Evolutionary conservation across 768 basidiomycete species (phyloP), one percentile per base, ranked within the genome.

Genomic region (Rhizopogon salebrosus): DNA sequence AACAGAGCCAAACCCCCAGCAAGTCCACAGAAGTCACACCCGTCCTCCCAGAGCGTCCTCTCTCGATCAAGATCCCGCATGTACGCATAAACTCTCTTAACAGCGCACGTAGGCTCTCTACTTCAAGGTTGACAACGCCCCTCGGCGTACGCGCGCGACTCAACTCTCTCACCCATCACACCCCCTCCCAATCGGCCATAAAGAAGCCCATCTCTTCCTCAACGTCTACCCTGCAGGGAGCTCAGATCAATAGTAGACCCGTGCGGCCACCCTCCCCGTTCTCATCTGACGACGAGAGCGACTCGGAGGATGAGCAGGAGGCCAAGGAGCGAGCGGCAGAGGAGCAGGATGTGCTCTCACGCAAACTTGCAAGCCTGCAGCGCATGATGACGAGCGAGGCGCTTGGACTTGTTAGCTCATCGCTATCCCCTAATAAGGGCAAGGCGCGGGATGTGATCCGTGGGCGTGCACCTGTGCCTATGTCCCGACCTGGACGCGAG

Each of bases 311-410:
- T 6, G 69, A 75, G 38, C 72, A 63, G 29, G 74, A 75, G 41
- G 75, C 67, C 57, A 82, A 75, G 59, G 83, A 88, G 46, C 72
- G 83, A 46, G 75, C 69, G 52, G 75, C 76, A 26, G 88, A 91
- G 63, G 83, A 87, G 54, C 83, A 84, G 57, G 83, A 87, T 48
- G 72, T 79, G 0, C 64, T 91, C 38, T 80, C 83, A 48, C 77
- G 76, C 55, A 91, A 89, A 63, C 74, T 92, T 10, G 75, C 77
- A 42, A 80, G 86, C 29, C 71, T 92, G 18, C 80, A 89, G 62
- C 75, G 64, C 49, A 81, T 85, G 76, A 85, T 92, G 72, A 89
- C 85, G 1, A 83, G 76, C 54, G 89, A 91, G 42, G 72, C 78
- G 20, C 63, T 92, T 20, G 90, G 90, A 1, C 75, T 93, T 18